Conservation (phyloP, 2,329 filamentous ascomycete genomes). For the Colletotrichum eremochloae region DNA sequence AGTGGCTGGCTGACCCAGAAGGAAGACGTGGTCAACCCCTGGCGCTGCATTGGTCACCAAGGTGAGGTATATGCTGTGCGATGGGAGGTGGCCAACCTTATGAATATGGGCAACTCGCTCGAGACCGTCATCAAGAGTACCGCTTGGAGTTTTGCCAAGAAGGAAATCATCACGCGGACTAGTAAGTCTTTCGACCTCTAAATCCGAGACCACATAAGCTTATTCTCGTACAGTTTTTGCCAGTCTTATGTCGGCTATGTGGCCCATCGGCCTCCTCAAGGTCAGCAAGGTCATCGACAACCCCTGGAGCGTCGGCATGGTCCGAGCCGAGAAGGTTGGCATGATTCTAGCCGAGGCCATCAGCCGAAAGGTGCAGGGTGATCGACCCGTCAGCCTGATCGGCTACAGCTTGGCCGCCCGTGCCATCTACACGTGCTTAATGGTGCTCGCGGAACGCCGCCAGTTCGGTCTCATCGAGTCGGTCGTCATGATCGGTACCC, state of each 20-base stretch:
- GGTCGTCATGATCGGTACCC: slow-evolving; percentile 86
- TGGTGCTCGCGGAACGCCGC: slow-evolving; percentile 81
- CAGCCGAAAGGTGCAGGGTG: slow-evolving; percentile 85
- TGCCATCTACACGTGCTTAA: slow-evolving; percentile 86
- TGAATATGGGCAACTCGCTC: slow-evolving; percentile 83
- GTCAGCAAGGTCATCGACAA: slow-evolving; percentile 84
- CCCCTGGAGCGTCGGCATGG: slow-evolving; percentile 82
- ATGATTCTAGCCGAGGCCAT: slow-evolving; percentile 83
- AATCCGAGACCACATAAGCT: not conserved
- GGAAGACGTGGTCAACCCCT: slow-evolving; percentile 80
- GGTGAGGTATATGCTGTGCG: slow-evolving; percentile 86
- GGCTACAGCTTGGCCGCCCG: slow-evolving; percentile 87
- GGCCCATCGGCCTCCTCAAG: slow-evolving; percentile 75
- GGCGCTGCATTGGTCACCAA: slow-evolving; percentile 79
- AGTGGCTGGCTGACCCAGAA: slow-evolving; percentile 84
- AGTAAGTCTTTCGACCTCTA: slow-evolving; percentile 55
- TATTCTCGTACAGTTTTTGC: slow-evolving; percentile 60
- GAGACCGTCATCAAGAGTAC: slow-evolving; percentile 82
- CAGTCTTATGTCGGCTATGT: slow-evolving; percentile 69
- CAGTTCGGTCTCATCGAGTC: slow-evolving; percentile 91
- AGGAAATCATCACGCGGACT: slow-evolving; percentile 60
- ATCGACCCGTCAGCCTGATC: slow-evolving; percentile 83
- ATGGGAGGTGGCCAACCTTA: slow-evolving; percentile 84
- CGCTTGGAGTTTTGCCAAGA: slow-evolving; percentile 80
- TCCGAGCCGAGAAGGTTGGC: slow-evolving; percentile 79